Base-by-base conservation (phyloP, 176 grass and related monocot species). In the Pontederia crassipes region DNA sequence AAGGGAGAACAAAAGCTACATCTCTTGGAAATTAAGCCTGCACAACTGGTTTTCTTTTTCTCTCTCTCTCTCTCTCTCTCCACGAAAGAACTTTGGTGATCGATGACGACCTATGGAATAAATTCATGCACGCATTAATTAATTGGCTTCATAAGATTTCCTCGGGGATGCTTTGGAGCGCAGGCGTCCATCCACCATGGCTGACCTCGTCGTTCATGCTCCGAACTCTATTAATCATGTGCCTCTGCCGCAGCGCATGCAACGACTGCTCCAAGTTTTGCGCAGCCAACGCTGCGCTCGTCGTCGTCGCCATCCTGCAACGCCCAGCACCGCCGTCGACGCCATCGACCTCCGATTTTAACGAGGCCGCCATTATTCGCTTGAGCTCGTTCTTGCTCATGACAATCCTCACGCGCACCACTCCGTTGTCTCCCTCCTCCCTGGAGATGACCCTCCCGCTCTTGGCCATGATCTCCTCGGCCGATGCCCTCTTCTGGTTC, bases 311-410 rank as follows among this genome's bases (percentile, higher is more conserved):
- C 51, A 8, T 54, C 14, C 51, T 9, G 26, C 16, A 20, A 35
- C 12, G 20, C 10, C 24, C 20, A 24, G 20, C 26, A 29, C 27
- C 26, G 29, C 8, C 20, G 20, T 24, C 13, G 11, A 0, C 15
- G 12, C 10, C 8, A 4, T 9, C 28, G 13, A 24, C 20, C 20
- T 24, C 20, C 20, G 13, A 9, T 11, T 14, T 28, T 28, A 54
- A n/a, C 0, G 65, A 54, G 3, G 50, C 24, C 4, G 54, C 8
- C 65, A 24, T 24, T 24, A 67, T 16, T 54, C 12, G 14, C 48
- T 35, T 54, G 14, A 67, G 28, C 28, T 67, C 65, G 40, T 17
- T 28, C 65, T 67, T 67, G 49, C 50, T 67, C 13, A 67, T 53
- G 3, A 67, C 65, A 12, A 67, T 54, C 65, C 17, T 67, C 27